Evolutionary conservation across 179 eudicot genomes (phyloP), one percentile per base, ranked within the genome.

Genomic region (Drosera spatulata): DNA sequence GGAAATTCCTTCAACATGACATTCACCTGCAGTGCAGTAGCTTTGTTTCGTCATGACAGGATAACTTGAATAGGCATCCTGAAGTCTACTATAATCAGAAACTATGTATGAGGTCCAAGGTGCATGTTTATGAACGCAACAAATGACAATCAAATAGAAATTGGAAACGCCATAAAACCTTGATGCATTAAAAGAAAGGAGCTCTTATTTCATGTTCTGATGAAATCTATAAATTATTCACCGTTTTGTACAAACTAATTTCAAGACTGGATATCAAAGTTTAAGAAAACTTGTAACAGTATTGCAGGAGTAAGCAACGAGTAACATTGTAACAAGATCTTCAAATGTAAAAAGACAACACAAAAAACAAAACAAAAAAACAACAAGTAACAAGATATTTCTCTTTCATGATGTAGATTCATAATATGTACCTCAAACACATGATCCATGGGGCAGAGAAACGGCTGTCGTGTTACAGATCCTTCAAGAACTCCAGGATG

Each of bases 371-470:
- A n/a, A n/a, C n/a, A 43, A 43, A 43, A 43, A 37, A 5, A 37
- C 33, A 51, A 51, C 15, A 14, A 49, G 7, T 11, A 5, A n/a
- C 51, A 14, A 51, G 15, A 5, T 11, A 0, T n/a, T 14, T 11
- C 22, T n/a, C 3, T n/a, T 51, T 51, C 15, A 2, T 5, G 33
- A 51, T 37, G 8, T 13, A 11, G 3, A 51, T 37, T 43, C 45
- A 64, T n/a, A n/a, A n/a, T n/a, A n/a, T 13, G 39, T 86, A 93
- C 99, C 95, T 89, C 97, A 70, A 93, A 89, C 52, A 89, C 91
- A 75, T 89, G 99, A 82, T 89, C 97, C 78, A 89, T 65, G 68
- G 95, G 99, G 73, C 99, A 93, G 50, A 93, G 59, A 69, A 86
- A 89, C 57, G 97, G 99, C 67, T 89, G 97, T 62, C 86, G 85